A percentile compares a stretch with the other conserved stretches of the same genome.
Conservation (phyloP, 257 asterid species). For the Forsythia viridissima region DNA sequence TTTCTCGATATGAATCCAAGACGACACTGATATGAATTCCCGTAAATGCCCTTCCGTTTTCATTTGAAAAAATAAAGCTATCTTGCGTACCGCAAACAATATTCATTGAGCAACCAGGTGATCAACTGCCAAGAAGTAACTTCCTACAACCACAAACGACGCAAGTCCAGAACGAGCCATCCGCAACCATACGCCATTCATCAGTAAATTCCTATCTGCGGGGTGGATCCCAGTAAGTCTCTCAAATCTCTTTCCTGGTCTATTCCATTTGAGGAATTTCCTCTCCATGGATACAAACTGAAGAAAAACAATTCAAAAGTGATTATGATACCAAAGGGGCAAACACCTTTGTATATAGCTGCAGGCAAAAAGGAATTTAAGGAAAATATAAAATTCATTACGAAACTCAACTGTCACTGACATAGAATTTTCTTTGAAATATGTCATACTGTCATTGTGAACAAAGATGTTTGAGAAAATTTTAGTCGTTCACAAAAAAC, state of each 20-base stretch:
- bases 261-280: conserved; percentile 72
- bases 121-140: conserved; percentile 63
- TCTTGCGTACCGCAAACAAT: not conserved
- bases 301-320: conserved; percentile 25
- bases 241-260: conserved; percentile 81
- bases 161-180: conserved; percentile 89
- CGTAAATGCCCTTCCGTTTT: not conserved
- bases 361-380: not conserved
- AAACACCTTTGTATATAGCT: not conserved
- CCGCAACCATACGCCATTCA: conserved; percentile 68
- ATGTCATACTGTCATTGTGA: not conserved
- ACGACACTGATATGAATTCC: not conserved
- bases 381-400: not conserved
- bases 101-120: conserved; percentile 33
- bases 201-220: conserved; percentile 69
- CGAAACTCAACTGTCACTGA: not conserved
- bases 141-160: conserved; percentile 71
- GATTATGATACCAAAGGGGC: not conserved
- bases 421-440: not conserved
- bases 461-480: not conserved
- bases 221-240: conserved; percentile 89
- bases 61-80: not conserved
- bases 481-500: not conserved
- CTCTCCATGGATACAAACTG: conserved; percentile 88
- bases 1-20: not conserved